Evolutionary conservation across 2,329 filamentous ascomycete genomes (phyloP), one percentile per base, ranked within the genome.

Genomic region (Arthrinium phaeospermum): DNA sequence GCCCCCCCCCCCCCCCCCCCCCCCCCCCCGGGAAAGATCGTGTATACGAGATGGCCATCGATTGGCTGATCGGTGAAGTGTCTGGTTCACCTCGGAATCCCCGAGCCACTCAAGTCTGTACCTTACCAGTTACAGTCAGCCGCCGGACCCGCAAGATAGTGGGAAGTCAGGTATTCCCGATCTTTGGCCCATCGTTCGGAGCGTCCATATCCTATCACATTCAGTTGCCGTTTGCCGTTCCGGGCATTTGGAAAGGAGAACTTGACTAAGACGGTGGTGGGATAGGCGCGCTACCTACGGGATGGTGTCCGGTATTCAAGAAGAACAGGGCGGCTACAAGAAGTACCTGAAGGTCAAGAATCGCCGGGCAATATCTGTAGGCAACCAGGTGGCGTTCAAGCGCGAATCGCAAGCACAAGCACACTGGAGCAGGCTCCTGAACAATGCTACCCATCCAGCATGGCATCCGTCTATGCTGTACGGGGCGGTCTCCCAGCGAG

Each of bases 51-150:
- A 27, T 27, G n/a, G 19, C 16, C 34, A 30, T 24, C 34, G 34
- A 24, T 64, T 64, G 57, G 57, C 22, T 34, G n/a, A 37, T n/a
- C 30, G 57, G 57, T n/a, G 57, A 41, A 64, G 57, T 24, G 53
- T 37, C 51, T 61, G 53, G 53, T 34, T 61, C 53, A 61, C 30
- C 53, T 37, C 53, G 16, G 53, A 37, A 37, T 61, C 30, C 30
- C 53, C 30, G 53, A 61, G 30, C 30, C 30, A 37, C 53, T 22
- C 30, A 61, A 37, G 53, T 19, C 14, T 61, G 34, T 34, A 37
- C n/a, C 34, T 2, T 12, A 41, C 47, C n/a, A 51, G 49, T 51
- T 10, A 27, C 49, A 41, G 34, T 5, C 34, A 12, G 34, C 41
- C 19, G 57, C 10, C 19, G 57, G 57, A 41, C 34, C 16, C 57